These are phyloP conservation scores for Talaromyces adpressus DNA, from an alignment of 495 filamentous ascomycete species.

Conservation along the genomic window DNA sequence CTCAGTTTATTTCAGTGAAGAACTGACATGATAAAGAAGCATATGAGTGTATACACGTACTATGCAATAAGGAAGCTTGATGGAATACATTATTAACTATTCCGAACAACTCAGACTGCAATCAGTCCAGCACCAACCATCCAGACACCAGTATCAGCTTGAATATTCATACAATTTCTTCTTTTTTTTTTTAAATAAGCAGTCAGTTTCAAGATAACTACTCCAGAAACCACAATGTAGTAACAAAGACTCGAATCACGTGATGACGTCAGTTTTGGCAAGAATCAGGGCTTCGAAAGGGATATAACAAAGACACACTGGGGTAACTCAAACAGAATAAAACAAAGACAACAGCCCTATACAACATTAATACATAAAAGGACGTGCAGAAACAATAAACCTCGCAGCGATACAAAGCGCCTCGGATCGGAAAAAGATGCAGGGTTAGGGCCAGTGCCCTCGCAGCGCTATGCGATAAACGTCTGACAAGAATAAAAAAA, in stretches of 20 bases:
- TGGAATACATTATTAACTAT: background rate
- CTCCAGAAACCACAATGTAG: background rate
- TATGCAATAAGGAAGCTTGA: background rate
- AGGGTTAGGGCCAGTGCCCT: conserved; percentile 36
- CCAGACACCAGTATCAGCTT: background rate
- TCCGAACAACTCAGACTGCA: background rate
- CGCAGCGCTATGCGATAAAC: conserved; percentile 44
- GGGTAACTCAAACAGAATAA: conserved; percentile 1
- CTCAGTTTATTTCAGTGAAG: background rate
- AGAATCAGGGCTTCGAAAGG: background rate
- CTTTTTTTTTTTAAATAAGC: background rate
- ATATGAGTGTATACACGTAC: background rate
- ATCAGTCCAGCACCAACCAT: background rate
- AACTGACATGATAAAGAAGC: background rate
- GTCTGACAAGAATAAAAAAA: conserved; percentile 19
- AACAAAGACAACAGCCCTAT: background rate
- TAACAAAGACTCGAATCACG: background rate
- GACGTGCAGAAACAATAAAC: background rate
- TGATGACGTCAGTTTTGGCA: background rate
- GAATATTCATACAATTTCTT: background rate
- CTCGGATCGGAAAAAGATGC: conserved; percentile 15
- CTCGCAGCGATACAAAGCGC: background rate
- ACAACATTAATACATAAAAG: conserved; percentile 2
- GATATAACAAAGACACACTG: background rate
- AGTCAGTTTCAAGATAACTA: background rate